Conservation (phyloP, 2,329 filamentous ascomycete genomes). For the Microdochium nivale region DNA sequence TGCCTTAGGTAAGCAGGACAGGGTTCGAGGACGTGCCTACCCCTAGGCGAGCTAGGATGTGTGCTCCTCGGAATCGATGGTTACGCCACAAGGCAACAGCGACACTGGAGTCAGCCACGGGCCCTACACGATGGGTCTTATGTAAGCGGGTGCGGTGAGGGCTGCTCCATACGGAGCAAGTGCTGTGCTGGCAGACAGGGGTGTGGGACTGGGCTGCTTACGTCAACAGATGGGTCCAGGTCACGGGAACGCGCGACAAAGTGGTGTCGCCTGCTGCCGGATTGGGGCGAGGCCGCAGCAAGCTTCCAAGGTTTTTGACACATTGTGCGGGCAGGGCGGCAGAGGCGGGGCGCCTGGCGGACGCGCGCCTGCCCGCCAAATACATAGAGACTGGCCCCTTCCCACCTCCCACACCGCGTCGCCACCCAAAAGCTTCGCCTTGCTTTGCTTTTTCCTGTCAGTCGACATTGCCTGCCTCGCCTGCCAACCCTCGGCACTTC, state of each 20-base stretch:
- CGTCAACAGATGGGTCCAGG: neutral
- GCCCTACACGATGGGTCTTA: no score
- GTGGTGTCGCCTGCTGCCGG: constrained; percentile 1
- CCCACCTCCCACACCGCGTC: neutral
- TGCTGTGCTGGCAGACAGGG: neutral
- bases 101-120: no score
- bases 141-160: no score
- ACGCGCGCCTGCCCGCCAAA: neutral
- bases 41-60: no score
- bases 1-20: no score
- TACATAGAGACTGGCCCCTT: neutral
- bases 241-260: constrained; percentile 3
- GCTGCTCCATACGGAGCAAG: no score
- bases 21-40: no score
- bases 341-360: neutral
- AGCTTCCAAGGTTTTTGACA: neutral
- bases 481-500: neutral
- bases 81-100: no score
- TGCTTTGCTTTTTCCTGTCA: neutral
- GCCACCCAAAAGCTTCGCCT: neutral
- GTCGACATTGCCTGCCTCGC: neutral
- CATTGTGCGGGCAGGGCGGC: neutral
- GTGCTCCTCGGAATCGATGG: no score
- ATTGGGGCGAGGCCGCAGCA: neutral
- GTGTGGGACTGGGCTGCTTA: neutral